These are phyloP conservation scores for Leptomonas seymouri DNA, from an alignment of 208 protist genomes.

Conservation along the genomic window DNA sequence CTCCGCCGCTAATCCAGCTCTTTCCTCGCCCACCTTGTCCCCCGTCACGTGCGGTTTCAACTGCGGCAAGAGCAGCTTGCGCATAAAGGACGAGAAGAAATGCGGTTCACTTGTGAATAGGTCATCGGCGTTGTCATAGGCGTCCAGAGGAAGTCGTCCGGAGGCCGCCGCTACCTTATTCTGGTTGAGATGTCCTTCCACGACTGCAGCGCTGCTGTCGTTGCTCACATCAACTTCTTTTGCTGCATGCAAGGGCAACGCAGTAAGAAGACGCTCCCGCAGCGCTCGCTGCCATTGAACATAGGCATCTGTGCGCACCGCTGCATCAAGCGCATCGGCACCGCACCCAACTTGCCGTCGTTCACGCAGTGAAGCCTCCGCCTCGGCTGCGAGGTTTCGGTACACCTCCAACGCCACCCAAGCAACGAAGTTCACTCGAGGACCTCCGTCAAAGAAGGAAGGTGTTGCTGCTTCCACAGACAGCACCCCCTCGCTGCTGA, in stretches of 20 bases:
- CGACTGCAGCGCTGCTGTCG: not conserved
- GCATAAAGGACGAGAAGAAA: conserved; percentile 24
- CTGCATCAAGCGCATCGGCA: conserved; percentile 9
- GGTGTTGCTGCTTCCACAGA: not conserved
- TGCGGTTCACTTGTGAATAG: conserved; percentile 18
- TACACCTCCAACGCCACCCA: conserved; percentile 57
- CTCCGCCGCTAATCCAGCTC: not conserved
- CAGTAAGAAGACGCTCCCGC: not conserved
- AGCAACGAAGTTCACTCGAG: conserved; percentile 55
- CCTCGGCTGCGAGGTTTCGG: conserved; percentile 35
- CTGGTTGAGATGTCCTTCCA: not conserved
- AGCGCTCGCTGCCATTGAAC: conserved; percentile 11
- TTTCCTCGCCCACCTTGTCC: not conserved
- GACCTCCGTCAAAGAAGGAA: conserved; percentile 18
- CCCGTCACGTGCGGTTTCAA: not conserved
- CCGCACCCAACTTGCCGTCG: conserved; percentile 6
- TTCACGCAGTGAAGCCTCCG: conserved; percentile 13
- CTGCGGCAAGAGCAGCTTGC: conserved; percentile 11
- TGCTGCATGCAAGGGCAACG: not conserved
- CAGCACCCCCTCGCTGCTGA: not conserved
- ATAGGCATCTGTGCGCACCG: conserved; percentile 7
- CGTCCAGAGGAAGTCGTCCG: not conserved
- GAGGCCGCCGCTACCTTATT: not conserved
- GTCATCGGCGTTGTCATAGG: not conserved
- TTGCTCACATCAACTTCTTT: not conserved